These are phyloP conservation scores for Ophiostoma sp. DNA, from an alignment of 2,329 filamentous ascomycete genomes.

Conservation along the genomic window DNA sequence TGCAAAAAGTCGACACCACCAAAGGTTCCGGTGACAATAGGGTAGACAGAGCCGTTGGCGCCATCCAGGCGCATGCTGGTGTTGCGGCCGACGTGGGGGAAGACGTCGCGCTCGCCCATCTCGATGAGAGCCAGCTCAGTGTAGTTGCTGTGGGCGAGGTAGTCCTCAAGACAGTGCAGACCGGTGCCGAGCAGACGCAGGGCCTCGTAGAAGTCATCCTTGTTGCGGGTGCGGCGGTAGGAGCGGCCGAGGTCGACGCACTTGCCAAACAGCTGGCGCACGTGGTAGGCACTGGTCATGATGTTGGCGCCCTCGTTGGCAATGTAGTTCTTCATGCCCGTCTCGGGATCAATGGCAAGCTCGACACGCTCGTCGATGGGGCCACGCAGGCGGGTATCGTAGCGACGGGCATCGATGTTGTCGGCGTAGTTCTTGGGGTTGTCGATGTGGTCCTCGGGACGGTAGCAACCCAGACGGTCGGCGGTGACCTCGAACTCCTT, in stretches of 20 bases:
- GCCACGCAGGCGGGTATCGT: slow-evolving; percentile 73
- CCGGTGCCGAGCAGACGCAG: slow-evolving; percentile 81
- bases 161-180: slow-evolving; percentile 86
- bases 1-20: slow-evolving; percentile 92
- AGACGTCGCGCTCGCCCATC: slow-evolving; percentile 72
- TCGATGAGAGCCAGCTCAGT: slow-evolving; percentile 82
- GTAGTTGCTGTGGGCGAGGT: slow-evolving; percentile 91
- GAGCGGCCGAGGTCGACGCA: slow-evolving; percentile 75
- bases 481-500: slow-evolving; percentile 80
- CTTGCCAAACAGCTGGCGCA: slow-evolving; percentile 65
- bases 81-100: slow-evolving; percentile 76
- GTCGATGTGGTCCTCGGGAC: slow-evolving; percentile 79
- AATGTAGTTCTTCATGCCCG: slow-evolving; percentile 90
- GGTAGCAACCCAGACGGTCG: slow-evolving; percentile 73
- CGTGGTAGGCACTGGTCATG: slow-evolving; percentile 73
- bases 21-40: slow-evolving; percentile 85
- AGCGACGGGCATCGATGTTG: slow-evolving; percentile 76
- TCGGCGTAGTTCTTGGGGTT: slow-evolving; percentile 79
- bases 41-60: slow-evolving; percentile 63
- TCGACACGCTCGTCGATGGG: slow-evolving; percentile 75
- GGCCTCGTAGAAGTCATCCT: slow-evolving; percentile 80
- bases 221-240: slow-evolving; percentile 60
- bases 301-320: slow-evolving; percentile 74
- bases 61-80: slow-evolving; percentile 68
- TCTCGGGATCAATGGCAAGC: slow-evolving; percentile 68